phyloP scores from a whole-genome alignment of 225 moss, liverwort and hornwort genomes.

The Lunularia cruciata region DNA sequence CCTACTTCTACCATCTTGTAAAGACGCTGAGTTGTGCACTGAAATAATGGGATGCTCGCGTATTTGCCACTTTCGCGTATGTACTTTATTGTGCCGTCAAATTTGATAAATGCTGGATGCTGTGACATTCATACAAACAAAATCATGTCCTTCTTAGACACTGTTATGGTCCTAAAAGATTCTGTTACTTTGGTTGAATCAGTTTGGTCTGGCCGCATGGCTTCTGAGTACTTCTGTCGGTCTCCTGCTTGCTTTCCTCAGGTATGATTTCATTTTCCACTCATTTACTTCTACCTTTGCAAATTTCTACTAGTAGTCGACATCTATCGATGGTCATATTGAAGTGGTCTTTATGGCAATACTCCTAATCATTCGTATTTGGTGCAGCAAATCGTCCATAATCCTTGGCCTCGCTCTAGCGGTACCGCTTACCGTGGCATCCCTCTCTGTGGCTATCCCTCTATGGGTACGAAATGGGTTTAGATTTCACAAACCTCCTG shows the following conservation, averaged over 20 bases:
- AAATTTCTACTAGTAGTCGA: no score
- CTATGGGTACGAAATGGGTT: constrained; percentile 89
- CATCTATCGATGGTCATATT: not conserved
- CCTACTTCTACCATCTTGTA: no score
- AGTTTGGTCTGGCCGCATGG: constrained; percentile 58
- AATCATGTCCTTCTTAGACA: no score
- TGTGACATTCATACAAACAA: no score
- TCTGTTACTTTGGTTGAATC: not conserved
- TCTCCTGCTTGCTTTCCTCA: constrained; percentile 55
- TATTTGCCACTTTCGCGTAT: no score
- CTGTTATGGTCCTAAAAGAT: not conserved
- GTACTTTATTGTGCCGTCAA: no score
- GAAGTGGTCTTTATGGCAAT: not conserved
- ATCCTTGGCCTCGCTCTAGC: constrained; percentile 78
- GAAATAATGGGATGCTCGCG: no score
- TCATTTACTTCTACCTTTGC: no score
- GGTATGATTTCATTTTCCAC: constrained; percentile 21
- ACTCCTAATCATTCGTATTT: not conserved
- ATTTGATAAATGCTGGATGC: no score
- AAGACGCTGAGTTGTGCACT: no score
- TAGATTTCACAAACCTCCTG: constrained; percentile 70
- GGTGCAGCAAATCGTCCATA: constrained; percentile 87
- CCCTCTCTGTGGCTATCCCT: constrained; percentile 73
- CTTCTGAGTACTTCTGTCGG: constrained; percentile 53
- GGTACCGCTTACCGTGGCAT: constrained; percentile 74